These are phyloP conservation scores for Eucalyptus microcorys DNA, from an alignment of 345 rosid species.

Conservation along the genomic window DNA sequence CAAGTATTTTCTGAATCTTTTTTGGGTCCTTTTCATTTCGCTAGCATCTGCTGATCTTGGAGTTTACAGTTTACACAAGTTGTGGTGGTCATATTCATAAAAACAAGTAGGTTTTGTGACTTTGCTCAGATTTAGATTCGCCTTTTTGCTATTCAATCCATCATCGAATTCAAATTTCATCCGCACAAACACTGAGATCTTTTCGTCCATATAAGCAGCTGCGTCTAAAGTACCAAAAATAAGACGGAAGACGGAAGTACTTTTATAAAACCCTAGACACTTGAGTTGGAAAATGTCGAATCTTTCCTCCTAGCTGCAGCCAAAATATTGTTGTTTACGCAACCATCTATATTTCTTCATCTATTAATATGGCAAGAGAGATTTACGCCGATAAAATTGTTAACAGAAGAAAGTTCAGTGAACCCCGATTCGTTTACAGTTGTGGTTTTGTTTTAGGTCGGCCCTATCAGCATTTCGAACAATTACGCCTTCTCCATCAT, in stretches of 20 bases:
- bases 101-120: neutral
- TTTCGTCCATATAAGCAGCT: neutral
- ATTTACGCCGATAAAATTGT: neutral
- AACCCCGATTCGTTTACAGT: neutral
- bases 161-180: neutral
- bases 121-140: neutral
- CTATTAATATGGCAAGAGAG: neutral
- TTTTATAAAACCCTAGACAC: neutral
- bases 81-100: neutral
- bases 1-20: neutral
- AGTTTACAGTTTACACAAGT: neutral
- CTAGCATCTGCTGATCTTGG: neutral
- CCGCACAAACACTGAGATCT: neutral
- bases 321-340: neutral
- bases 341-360: neutral
- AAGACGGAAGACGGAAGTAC: neutral
- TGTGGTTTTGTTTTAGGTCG: neutral
- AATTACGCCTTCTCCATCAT: neutral
- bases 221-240: neutral
- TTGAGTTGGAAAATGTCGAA: neutral
- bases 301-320: neutral
- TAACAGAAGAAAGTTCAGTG: neutral
- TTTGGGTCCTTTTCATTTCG: neutral
- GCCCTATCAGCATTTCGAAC: neutral
- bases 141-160: neutral